phyloP scores from a whole-genome alignment of 164 flowering plant genomes.

The Hamamelis virginiana region DNA sequence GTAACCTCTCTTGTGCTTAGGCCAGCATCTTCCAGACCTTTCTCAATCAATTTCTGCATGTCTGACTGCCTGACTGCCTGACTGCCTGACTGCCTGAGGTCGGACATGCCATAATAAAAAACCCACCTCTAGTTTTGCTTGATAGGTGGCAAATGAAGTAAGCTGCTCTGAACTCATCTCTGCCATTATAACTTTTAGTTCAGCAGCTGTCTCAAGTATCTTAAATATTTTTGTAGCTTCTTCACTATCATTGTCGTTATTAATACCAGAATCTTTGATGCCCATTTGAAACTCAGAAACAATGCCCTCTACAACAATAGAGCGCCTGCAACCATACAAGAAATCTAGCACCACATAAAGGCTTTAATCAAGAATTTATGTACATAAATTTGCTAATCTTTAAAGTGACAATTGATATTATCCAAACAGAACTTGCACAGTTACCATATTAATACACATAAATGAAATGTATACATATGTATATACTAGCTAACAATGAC shows the following conservation, averaged over 20 bases:
- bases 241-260: conserved; percentile 60
- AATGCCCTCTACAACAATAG: conserved; percentile 62
- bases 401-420: no score
- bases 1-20: conserved; percentile 65
- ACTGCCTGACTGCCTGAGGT: conserved; percentile 61
- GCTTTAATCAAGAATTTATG: no score
- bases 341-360: no score
- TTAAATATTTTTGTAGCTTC: conserved; percentile 79
- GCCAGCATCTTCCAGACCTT: conserved; percentile 73
- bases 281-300: conserved; percentile 56
- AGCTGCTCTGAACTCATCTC: conserved; percentile 84
- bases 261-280: conserved; percentile 16
- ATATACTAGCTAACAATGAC: no score
- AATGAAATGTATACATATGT: no score
- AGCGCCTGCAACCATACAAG: conserved; percentile 52
- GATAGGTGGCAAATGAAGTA: conserved; percentile 57
- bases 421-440: no score
- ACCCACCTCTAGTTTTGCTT: conserved; percentile 76
- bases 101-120: conserved; percentile 4
- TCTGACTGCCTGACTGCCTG: conserved; percentile 56
- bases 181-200: conserved; percentile 91
- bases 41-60: conserved; percentile 60
- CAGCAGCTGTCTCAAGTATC: conserved; percentile 79
- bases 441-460: no score
- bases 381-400: no score